A percentile compares a stretch with the other conserved stretches of the same genome.
Evolutionary conservation across 2,329 filamentous ascomycete species (phyloP).

Genomic region (Penicillium hesseltinei): DNA sequence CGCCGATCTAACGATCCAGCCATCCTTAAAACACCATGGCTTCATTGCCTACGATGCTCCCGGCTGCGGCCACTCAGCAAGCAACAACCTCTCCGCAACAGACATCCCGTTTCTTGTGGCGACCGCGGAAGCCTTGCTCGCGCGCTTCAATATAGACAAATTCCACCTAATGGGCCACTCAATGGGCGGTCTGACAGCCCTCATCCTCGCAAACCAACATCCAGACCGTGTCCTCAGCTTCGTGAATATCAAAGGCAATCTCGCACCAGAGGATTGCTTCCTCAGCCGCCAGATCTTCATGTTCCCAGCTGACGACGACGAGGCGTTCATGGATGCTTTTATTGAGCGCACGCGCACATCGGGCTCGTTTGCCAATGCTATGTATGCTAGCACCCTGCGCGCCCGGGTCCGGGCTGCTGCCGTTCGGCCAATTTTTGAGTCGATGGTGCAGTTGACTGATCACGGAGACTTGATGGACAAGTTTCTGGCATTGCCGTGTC

Average conservation of each 20-base stretch:
- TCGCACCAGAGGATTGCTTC: slow-evolving; percentile 28
- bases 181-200: slow-evolving; percentile 26
- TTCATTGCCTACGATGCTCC: slow-evolving; percentile 27
- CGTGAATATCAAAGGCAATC: slow-evolving; percentile 26
- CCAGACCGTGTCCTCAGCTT: slow-evolving; percentile 23
- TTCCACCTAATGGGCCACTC: slow-evolving; percentile 29
- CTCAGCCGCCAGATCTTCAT: slow-evolving; percentile 27
- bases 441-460: slow-evolving; percentile 26
- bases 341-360: slow-evolving; percentile 16
- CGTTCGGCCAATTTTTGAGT: slow-evolving; percentile 23
- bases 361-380: slow-evolving; percentile 11
- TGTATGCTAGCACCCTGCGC: slow-evolving; percentile 23
- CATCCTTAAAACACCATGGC: slow-evolving; percentile 15
- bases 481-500: slow-evolving; percentile 17
- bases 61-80: slow-evolving; percentile 22
- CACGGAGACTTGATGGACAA: slow-evolving; percentile 18
- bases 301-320: slow-evolving; percentile 12
- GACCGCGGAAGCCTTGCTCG: slow-evolving; percentile 20
- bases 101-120: slow-evolving; percentile 27
- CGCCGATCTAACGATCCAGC: slow-evolving; percentile 18
- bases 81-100: slow-evolving; percentile 18
- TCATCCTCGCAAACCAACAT: slow-evolving; percentile 18
- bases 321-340: slow-evolving; percentile 22
- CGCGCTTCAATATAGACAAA: slow-evolving; percentile 17
- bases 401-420: slow-evolving; percentile 18